Evolutionary conservation across 1,284 basidiomycete species (phyloP), one percentile per base, ranked within the genome.

Genomic region (Sporisorium iseilematis-ciliati): DNA sequence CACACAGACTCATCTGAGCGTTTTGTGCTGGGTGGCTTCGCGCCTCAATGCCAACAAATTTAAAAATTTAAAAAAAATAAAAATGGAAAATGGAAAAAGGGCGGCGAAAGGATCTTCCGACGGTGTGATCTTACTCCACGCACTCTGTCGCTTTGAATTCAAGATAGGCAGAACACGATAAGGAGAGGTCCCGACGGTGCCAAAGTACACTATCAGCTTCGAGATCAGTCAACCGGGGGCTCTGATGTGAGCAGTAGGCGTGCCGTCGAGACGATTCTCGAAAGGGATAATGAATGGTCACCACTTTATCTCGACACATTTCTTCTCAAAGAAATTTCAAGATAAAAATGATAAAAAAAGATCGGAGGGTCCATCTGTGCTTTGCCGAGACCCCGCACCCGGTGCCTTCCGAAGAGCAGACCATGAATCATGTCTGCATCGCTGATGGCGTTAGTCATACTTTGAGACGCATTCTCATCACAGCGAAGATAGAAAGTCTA

Each of bases 301-400:
- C 45, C 45, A 46, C 45, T 46, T 46, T 46, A 46, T 46, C 45
- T 14, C 43, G 43, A 10, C 20, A 25, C 21, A 23, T 43, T 18
- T 26, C 45, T 26, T 46, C 12, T 25, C 23, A 18, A 11, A 46
- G 11, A 45, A 26, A 3, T 38, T 38, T 38, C 14, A 4, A 38
- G 35, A 38, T 16, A 46, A 46, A 46, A 46, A 2, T 3, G 26
- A 46, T 25, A 26, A 46, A 26, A 25, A 20, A 26, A 46, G 14
- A 16, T 48, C 18, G 12, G 25, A n/a, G 12, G 14, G 26, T 12
- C 25, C 26, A 18, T 38, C 35, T 38, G 35, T 38, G 35, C 35
- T 38, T 48, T 48, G 46, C 46, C 46, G 46, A 48, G 46, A 48
- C 46, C 25, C 43, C 35, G 14, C 35, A n/a, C 7, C 46, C 46